Percentiles rank a stretch among this genome's conserved stretches.
These are phyloP conservation scores for Tetrapisispora fleetii DNA, from an alignment of 805 yeast genomes.

Conservation along the genomic window DNA sequence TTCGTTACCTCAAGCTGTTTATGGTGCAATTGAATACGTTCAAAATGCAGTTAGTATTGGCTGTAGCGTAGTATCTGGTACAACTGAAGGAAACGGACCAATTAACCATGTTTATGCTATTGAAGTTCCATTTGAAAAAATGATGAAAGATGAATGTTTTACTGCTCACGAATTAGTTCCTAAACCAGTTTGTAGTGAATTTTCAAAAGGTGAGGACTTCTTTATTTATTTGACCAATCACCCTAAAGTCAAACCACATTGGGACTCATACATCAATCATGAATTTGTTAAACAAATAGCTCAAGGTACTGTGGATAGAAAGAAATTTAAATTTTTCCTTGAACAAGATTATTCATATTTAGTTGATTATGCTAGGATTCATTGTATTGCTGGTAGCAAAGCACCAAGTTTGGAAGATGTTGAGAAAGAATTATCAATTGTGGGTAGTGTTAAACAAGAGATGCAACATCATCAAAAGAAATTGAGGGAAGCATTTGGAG, in stretches of 20 bases:
- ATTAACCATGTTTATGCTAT: conserved; percentile 51
- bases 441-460: conserved; percentile 46
- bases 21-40: conserved; percentile 51
- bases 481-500: conserved; percentile 31
- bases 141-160: conserved; percentile 29
- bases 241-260: conserved; percentile 42
- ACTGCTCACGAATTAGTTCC: conserved; percentile 16
- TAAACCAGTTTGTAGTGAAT: not conserved
- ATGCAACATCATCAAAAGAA: conserved; percentile 45
- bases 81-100: conserved; percentile 59
- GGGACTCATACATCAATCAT: conserved; percentile 54
- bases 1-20: conserved; percentile 40
- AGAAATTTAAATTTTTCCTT: conserved; percentile 42
- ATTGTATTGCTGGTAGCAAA: conserved; percentile 51
- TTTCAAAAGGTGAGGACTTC: conserved; percentile 21
- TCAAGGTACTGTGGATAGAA: conserved; percentile 37
- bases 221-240: conserved; percentile 45
- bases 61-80: conserved; percentile 19
- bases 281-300: conserved; percentile 50
- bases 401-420: conserved; percentile 48
- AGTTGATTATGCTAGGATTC: conserved; percentile 56
- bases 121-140: conserved; percentile 26
- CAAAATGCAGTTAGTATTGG: conserved; percentile 51
- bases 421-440: conserved; percentile 40
- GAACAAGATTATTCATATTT: conserved; percentile 61